Evolutionary conservation across 495 filamentous ascomycete species (phyloP), one percentile per base, ranked within the genome.

Genomic region (Pseudotulostoma volvatum): DNA sequence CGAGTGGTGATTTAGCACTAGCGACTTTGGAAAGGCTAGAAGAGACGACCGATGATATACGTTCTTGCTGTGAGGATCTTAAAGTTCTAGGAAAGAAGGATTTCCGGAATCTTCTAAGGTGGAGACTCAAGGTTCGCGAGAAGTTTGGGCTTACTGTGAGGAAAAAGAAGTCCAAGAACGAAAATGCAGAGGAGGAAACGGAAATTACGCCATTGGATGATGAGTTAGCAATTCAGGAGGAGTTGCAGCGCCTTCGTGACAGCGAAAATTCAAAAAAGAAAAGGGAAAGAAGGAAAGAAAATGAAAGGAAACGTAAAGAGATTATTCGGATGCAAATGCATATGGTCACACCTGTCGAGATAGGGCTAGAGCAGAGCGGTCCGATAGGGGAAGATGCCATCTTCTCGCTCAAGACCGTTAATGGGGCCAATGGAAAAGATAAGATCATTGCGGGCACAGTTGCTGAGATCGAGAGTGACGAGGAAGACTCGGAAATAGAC

Each of bases 301-400:
- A 95, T 44, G 87, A 93, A 55, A 76, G 75, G 51, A 94, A 86
- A 60, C 76, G 79, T 45, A 85, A 80, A 55, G 87, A 93, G 40
- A 87, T 93, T 39, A 66, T 87, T 19, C 79, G 90, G 34, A 75
- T 96, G 79, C 92, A 97, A 59, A 73, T 97, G 66, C 74, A 94
- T 57, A 96, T 97, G 92, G 84, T 77, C 11, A 79, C 84, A 1
- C 88, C 90, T 11, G 87, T 82, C 66, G 92, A 97, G 43, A 92
- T 97, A 46, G 90, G 90, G 45, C 77, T 90, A 64, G 88, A 95
- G 53, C 84, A 93, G 53, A 61, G 68, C n/a, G 82, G 82, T 9
- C 77, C 80, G 1, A 59, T 66, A 23, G 86, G 84, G 4, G 73
- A 78, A 13, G 81, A 82, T 33, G 66, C 75, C 3, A 88, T 93